phyloP scores from a whole-genome alignment of 441 rosid genomes.

The Monsonia emarginata region DNA sequence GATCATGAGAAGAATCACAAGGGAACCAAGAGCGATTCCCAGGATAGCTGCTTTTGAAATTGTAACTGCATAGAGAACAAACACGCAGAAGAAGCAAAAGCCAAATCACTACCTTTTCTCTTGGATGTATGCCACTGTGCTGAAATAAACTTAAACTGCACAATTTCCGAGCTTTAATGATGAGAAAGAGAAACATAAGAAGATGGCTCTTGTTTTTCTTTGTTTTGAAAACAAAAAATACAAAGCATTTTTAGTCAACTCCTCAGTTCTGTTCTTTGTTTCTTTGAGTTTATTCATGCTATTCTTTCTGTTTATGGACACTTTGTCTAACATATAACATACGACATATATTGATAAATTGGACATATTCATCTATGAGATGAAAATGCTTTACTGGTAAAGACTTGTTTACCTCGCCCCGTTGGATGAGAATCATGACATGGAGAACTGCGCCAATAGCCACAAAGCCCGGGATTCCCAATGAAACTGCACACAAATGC shows the following conservation, averaged over 20 bases:
- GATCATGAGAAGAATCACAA: slow-evolving; percentile 78
- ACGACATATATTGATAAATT: too few relatives aligned
- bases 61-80: slow-evolving; percentile 37
- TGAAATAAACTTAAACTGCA: neutral
- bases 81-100: neutral
- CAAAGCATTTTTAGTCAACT: too few relatives aligned
- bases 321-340: too few relatives aligned
- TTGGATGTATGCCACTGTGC: neutral
- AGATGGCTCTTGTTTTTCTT: neutral
- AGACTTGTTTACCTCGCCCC: slow-evolving; percentile 50
- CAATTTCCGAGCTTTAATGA: neutral
- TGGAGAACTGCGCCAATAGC: slow-evolving; percentile 63
- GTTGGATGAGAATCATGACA: slow-evolving; percentile 46
- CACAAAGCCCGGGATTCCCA: slow-evolving; percentile 71
- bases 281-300: too few relatives aligned
- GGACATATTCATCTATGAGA: too few relatives aligned
- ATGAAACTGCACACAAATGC: slow-evolving; percentile 37
- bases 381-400: neutral
- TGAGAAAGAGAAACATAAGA: neutral
- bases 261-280: too few relatives aligned
- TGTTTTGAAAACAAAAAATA: too few relatives aligned
- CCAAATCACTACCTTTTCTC: neutral
- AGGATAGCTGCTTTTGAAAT: slow-evolving; percentile 91
- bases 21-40: slow-evolving; percentile 80
- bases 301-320: too few relatives aligned